A percentile compares a stretch with the other conserved stretches of the same genome.
Evolutionary conservation across 1,284 basidiomycete genomes (phyloP).

Genomic region (Vanrija sp.): DNA sequence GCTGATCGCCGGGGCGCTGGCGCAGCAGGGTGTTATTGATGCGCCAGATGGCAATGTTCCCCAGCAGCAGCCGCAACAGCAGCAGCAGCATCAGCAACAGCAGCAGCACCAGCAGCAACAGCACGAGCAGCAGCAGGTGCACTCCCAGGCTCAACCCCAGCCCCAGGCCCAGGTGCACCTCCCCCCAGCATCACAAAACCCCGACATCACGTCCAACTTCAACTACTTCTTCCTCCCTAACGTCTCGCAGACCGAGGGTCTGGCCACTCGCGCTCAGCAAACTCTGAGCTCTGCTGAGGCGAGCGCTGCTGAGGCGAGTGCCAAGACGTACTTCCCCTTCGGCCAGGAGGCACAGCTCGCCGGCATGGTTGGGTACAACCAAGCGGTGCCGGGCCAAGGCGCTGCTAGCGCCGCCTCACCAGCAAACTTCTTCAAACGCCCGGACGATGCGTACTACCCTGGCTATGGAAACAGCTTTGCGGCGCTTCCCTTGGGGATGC

Average conservation of each 20-base stretch:
- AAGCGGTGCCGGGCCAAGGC: no score
- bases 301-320: not conserved
- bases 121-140: conserved; percentile 1
- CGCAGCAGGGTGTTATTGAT: conserved; percentile 13
- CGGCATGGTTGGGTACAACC: no score
- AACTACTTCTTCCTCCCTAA: no score
- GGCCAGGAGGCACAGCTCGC: no score
- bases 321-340: not conserved
- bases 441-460: no score
- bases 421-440: no score
- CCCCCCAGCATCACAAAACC: not conserved
- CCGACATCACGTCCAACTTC: not conserved
- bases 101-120: not conserved
- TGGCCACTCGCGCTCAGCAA: no score
- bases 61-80: not conserved
- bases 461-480: no score
- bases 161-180: not conserved
- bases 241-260: not conserved
- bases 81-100: not conserved
- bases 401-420: no score
- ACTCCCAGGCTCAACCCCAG: not conserved
- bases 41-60: not conserved
- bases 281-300: not conserved
- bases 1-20: conserved; percentile 13
- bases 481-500: no score